Conservation (phyloP, 2,329 filamentous ascomycete species). For the Thermothelomyces thermophilus region DNA sequence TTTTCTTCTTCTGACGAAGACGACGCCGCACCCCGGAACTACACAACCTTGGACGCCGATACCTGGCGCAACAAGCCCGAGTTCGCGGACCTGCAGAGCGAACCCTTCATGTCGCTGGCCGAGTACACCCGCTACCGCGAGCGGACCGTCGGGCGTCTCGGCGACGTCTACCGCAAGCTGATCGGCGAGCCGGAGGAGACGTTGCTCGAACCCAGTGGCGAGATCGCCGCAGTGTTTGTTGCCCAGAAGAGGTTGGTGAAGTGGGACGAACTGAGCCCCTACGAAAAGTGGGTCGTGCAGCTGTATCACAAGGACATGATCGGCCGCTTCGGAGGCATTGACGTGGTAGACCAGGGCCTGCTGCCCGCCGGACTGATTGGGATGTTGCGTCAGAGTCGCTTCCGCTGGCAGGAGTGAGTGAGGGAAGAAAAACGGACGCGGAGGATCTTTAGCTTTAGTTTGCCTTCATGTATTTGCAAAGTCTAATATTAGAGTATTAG, state of each 20-base stretch:
- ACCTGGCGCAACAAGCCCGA: conserved; percentile 20
- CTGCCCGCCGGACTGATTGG: conserved; percentile 43
- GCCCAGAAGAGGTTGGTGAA: conserved; percentile 22
- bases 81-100: conserved; percentile 27
- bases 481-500: no score
- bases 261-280: conserved; percentile 34
- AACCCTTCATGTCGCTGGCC: conserved; percentile 40
- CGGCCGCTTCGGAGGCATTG: conserved; percentile 38
- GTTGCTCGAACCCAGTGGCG: conserved; percentile 30
- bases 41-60: no score
- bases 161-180: conserved; percentile 32
- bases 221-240: conserved; percentile 19
- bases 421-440: neutral
- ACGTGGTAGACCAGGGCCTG: conserved; percentile 38
- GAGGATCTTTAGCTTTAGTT: no score
- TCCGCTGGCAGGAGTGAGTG: conserved; percentile 35
- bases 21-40: no score
- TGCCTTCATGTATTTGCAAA: no score
- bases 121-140: conserved; percentile 41
- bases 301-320: conserved; percentile 41
- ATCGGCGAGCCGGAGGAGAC: conserved; percentile 29
- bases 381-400: conserved; percentile 37
- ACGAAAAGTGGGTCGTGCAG: conserved; percentile 43
- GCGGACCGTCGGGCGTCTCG: conserved; percentile 30
- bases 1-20: no score